A percentile compares a stretch with the other conserved stretches of the same genome.
These are phyloP conservation scores for Plasmodium inui DNA, from an alignment of 169 alveolate species.

Conservation along the genomic window DNA sequence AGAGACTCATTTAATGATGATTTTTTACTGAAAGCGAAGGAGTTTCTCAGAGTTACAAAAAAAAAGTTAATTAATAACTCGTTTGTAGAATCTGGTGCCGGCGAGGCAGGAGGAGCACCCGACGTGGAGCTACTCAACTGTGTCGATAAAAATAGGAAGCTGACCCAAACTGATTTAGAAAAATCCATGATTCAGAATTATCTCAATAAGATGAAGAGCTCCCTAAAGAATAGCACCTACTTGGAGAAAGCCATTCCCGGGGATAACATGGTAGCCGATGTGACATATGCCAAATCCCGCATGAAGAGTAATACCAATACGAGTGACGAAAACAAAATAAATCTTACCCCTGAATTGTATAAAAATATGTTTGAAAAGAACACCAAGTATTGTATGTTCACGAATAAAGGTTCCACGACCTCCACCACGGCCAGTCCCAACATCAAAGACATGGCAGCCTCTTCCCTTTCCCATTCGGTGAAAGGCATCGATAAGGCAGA, in stretches of 20 bases:
- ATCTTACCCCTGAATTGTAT: constrained; percentile 9
- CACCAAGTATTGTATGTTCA: constrained; percentile 3
- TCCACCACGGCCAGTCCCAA: neutral
- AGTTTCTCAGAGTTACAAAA: constrained; percentile 63
- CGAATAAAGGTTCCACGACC: neutral
- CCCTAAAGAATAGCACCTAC: constrained; percentile 7
- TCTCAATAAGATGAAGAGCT: constrained; percentile 34
- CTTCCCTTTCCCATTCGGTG: neutral
- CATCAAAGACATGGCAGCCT: neutral
- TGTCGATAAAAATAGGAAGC: constrained; percentile 12
- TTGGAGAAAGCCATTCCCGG: neutral
- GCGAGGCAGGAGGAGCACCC: constrained; percentile 1
- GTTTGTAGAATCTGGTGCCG: constrained; percentile 24
- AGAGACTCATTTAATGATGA: constrained; percentile 66
- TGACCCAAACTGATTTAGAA: constrained; percentile 38
- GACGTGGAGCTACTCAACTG: neutral
- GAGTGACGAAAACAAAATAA: constrained; percentile 14
- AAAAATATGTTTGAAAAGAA: constrained; percentile 16
- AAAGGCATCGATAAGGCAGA: constrained; percentile 6
- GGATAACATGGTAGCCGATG: neutral
- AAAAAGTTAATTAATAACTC: constrained; percentile 36
- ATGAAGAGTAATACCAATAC: neutral
- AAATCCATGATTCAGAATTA: constrained; percentile 59
- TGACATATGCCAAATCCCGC: constrained; percentile 6
- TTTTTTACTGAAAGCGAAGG: constrained; percentile 65